These are phyloP conservation scores for Lathyrus sativus DNA, from an alignment of 306 rosid species.

Conservation along the genomic window DNA sequence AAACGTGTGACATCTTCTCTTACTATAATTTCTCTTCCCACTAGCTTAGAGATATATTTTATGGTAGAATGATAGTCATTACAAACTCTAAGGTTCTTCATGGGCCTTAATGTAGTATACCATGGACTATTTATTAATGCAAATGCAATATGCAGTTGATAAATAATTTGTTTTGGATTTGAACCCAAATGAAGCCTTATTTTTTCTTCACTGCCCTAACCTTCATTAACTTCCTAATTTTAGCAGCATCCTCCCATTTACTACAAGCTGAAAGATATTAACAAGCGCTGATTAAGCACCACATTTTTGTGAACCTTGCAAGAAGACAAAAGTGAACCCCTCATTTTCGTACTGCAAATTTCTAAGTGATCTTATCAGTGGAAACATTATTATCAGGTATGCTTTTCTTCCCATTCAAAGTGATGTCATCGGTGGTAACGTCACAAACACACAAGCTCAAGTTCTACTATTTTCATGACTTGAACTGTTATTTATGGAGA, in stretches of 20 bases:
- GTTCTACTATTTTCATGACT: too few relatives aligned
- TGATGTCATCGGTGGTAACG: too few relatives aligned
- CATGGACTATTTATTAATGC: constrained; percentile 73
- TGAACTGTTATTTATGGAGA: too few relatives aligned
- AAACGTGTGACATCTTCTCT: constrained; percentile 83
- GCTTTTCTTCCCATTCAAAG: too few relatives aligned
- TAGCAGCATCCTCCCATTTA: constrained; percentile 85
- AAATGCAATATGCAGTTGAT: constrained; percentile 75
- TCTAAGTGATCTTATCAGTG: too few relatives aligned
- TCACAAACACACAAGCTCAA: too few relatives aligned
- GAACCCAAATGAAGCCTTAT: constrained; percentile 86
- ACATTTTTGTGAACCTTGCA: constrained; percentile 72
- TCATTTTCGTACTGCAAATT: too few relatives aligned
- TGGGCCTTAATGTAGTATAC: constrained; percentile 60
- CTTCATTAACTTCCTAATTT: constrained; percentile 80
- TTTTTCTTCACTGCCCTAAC: constrained; percentile 80
- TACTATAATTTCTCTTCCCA: constrained; percentile 73
- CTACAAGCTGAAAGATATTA: constrained; percentile 77
- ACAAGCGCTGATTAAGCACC: constrained; percentile 86
- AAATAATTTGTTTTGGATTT: constrained; percentile 67
- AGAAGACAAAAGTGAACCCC: constrained; percentile 86
- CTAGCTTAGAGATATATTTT: constrained; percentile 83
- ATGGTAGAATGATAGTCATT: constrained; percentile 84
- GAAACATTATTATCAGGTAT: too few relatives aligned
- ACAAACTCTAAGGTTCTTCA: constrained; percentile 90